phyloP scores from a whole-genome alignment of 768 basidiomycete genomes.

The Lactifluus piperatus region DNA sequence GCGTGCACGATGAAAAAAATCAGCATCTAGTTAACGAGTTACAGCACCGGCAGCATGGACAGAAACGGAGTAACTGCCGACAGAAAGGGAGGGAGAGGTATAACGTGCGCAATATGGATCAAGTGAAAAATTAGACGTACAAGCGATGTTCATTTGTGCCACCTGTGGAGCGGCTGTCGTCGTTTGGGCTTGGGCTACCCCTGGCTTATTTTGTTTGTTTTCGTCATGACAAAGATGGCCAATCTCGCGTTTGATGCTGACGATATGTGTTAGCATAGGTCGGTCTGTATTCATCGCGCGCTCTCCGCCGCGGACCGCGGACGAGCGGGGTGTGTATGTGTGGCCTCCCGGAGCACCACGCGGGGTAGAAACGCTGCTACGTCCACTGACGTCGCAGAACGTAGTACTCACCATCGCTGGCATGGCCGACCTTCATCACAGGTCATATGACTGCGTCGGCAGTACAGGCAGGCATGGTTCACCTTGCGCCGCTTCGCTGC shows the following conservation, averaged over 20 bases:
- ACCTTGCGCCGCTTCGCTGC: constrained; percentile 68
- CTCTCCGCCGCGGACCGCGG: not conserved
- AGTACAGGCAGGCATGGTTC: constrained; percentile 91
- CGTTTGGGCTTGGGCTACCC: constrained; percentile 32
- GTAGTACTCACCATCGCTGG: constrained; percentile 77
- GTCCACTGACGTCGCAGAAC: not conserved
- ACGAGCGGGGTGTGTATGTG: constrained; percentile 8
- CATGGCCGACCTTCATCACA: constrained; percentile 88
- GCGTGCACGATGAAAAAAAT: constrained; percentile 6
- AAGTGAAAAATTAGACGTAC: not conserved
- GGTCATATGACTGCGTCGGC: constrained; percentile 87
- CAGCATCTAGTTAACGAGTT: not conserved
- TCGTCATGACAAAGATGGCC: constrained; percentile 93
- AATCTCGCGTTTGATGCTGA: constrained; percentile 92
- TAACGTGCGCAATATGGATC: not conserved
- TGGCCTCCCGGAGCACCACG: not conserved
- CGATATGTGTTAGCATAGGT: not conserved
- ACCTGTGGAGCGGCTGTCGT: constrained; percentile 21
- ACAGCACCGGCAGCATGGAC: not conserved
- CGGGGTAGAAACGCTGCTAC: constrained; percentile 1
- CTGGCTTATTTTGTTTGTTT: constrained; percentile 36
- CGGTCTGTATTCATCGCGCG: not conserved
- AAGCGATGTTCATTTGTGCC: not conserved
- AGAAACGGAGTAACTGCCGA: not conserved
- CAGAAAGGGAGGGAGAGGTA: not conserved